Conservation (phyloP, 257 asterid species). For the Solanum medicagineum region DNA sequence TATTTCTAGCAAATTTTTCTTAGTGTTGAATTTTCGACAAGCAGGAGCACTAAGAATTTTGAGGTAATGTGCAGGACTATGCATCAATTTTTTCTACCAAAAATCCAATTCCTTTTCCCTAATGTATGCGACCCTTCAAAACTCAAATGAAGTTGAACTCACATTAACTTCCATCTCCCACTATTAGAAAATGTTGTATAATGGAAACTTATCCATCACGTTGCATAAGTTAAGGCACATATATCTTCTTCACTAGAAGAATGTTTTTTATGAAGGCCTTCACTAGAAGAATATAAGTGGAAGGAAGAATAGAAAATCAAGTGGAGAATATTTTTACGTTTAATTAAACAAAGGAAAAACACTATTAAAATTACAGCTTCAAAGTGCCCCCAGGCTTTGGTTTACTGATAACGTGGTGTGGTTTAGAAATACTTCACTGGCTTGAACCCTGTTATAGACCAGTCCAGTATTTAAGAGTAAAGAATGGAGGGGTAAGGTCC, state of each 20-base stretch:
- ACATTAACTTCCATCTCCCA: neutral
- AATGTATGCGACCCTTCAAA: neutral
- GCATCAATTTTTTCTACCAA: neutral
- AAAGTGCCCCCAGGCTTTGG: neutral
- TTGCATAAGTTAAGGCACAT: neutral
- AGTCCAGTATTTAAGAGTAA: neutral
- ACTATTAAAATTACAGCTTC: neutral
- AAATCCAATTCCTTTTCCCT: neutral
- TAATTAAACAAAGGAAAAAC: neutral
- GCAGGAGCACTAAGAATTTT: neutral
- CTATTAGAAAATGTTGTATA: neutral
- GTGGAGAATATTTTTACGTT: neutral
- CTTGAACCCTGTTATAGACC: neutral
- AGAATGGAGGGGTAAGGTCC: neutral
- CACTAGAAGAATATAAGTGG: neutral
- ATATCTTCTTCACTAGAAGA: neutral
- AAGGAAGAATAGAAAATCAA: neutral
- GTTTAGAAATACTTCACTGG: neutral
- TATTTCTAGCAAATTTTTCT: neutral
- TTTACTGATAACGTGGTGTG: neutral
- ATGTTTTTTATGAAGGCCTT: neutral
- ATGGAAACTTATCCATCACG: neutral
- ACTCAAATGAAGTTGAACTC: neutral
- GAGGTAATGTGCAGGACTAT: neutral
- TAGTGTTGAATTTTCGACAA: neutral